phyloP scores from a whole-genome alignment of 2,329 filamentous ascomycete species.

The Ophiostoma quercus region DNA sequence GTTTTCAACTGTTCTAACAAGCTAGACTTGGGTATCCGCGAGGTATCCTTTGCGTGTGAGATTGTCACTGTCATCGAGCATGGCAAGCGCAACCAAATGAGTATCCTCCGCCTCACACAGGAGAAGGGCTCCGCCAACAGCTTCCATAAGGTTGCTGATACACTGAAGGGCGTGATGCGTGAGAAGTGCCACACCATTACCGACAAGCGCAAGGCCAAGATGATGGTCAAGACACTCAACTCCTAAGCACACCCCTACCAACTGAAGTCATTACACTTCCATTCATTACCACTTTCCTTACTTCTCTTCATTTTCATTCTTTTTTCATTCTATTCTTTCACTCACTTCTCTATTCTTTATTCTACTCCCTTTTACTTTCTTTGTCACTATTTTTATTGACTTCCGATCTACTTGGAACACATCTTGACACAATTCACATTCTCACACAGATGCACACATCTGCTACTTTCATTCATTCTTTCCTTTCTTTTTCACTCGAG shows the following conservation, averaged over 20 bases:
- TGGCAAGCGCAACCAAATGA: constrained; percentile 68
- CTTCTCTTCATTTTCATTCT: neutral
- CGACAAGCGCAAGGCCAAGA: constrained; percentile 61
- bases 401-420: neutral
- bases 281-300: neutral
- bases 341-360: neutral
- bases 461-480: neutral
- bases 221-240: constrained; percentile 66
- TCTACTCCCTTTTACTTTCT: neutral
- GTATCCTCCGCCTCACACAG: constrained; percentile 80
- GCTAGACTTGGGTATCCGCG: constrained; percentile 65
- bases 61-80: constrained; percentile 87
- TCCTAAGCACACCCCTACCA: neutral
- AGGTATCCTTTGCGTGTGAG: constrained; percentile 81
- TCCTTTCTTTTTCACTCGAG: neutral
- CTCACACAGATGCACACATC: neutral
- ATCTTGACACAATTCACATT: neutral
- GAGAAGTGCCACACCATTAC: constrained; percentile 62
- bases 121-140: constrained; percentile 87
- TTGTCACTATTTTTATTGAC: neutral
- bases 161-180: constrained; percentile 64
- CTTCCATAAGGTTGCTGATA: constrained; percentile 77
- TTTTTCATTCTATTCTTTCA: neutral
- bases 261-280: neutral
- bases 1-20: neutral